A percentile compares a stretch with the other conserved stretches of the same genome.
Evolutionary conservation across 768 basidiomycete genomes (phyloP).

Genomic region (Dioszegia hungarica): DNA sequence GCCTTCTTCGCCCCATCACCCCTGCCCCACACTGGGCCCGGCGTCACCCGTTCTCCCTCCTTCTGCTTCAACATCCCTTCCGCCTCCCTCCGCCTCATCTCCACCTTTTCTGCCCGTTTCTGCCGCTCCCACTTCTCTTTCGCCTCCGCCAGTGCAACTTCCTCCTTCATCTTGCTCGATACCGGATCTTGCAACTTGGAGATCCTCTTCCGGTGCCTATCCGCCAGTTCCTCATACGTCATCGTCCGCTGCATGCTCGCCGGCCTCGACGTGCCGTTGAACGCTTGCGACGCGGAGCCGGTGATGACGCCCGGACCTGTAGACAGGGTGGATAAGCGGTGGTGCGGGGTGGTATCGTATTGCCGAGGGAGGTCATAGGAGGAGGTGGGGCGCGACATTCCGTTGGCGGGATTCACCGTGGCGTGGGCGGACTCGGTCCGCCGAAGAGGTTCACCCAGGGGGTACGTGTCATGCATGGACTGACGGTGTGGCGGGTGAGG

Average conservation of each 20-base stretch:
- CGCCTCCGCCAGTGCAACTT: conserved; percentile 69
- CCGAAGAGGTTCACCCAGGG: background rate
- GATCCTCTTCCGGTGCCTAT: conserved; percentile 80
- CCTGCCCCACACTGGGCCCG: conserved; percentile 27
- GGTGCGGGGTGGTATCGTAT: background rate
- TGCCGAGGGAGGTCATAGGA: conserved; percentile 1
- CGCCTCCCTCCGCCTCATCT: conserved; percentile 65
- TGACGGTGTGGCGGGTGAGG: background rate
- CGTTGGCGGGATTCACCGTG: background rate
- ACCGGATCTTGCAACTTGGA: conserved; percentile 74
- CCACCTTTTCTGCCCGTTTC: conserved; percentile 67
- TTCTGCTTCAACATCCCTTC: conserved; percentile 57
- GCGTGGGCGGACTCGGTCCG: background rate
- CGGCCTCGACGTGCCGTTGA: background rate
- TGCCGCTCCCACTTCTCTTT: conserved; percentile 77
- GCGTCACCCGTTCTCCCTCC: background rate
- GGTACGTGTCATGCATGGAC: conserved; percentile 9
- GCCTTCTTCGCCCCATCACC: conserved; percentile 15
- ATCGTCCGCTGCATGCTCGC: conserved; percentile 51
- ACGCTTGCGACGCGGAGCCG: conserved; percentile 9
- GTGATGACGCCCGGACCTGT: conserved; percentile 6
- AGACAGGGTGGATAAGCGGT: background rate
- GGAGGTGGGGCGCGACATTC: conserved; percentile 2
- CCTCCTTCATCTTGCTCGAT: conserved; percentile 72
- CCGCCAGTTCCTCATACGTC: conserved; percentile 81